These are phyloP conservation scores for Aegilops tauschii DNA, from an alignment of 176 grass and related monocot genomes.

Conservation along the genomic window DNA sequence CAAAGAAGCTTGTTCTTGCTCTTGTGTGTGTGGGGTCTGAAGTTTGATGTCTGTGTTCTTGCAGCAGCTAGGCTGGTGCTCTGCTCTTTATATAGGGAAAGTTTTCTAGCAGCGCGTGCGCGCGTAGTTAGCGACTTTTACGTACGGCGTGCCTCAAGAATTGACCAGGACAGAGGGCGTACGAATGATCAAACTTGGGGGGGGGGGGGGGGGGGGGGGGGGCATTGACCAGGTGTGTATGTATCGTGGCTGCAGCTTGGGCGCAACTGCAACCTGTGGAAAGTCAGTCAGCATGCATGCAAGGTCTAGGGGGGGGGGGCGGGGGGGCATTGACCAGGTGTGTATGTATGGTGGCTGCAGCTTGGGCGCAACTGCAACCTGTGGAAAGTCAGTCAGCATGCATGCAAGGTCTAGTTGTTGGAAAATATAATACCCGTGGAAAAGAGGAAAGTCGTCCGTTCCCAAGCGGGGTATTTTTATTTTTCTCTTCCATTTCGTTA, in stretches of 20 bases:
- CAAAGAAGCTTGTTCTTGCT: neutral
- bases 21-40: neutral
- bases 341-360: neutral
- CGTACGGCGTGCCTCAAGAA: neutral
- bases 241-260: neutral
- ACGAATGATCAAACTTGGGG: slow-evolving; percentile 11
- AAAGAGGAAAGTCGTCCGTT: neutral
- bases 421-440: neutral
- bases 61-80: neutral
- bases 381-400: slow-evolving; percentile 6
- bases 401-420: neutral
- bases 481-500: neutral
- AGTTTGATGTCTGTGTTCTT: neutral
- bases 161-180: neutral
- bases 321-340: slow-evolving; percentile 19
- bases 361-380: neutral
- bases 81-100: neutral
- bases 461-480: neutral
- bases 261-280: neutral
- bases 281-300: neutral
- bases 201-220: neutral
- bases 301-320: neutral
- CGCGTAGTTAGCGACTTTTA: neutral
- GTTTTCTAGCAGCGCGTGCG: neutral
- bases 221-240: neutral